These are phyloP conservation scores for Lycium barbarum DNA, from an alignment of 257 asterid genomes.

Conservation along the genomic window DNA sequence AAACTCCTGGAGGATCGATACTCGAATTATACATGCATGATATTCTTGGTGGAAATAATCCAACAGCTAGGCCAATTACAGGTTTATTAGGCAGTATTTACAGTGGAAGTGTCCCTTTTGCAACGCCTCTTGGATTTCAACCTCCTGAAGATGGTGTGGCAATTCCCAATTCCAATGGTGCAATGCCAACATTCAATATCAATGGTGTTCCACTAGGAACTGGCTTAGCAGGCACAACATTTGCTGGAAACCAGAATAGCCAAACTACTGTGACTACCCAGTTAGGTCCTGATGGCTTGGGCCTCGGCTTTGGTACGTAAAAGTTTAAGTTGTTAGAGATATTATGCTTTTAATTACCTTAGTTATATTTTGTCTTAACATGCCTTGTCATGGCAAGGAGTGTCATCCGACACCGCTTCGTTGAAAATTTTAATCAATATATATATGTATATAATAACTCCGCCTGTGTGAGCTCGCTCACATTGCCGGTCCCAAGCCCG, in stretches of 20 bases:
- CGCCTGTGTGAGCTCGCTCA: too few species aligned
- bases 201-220: conserved; percentile 83
- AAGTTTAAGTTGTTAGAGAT: neutral
- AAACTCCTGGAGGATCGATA: conserved; percentile 40
- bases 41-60: conserved; percentile 86
- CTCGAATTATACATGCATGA: conserved; percentile 88
- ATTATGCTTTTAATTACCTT: neutral
- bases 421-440: too few species aligned
- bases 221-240: conserved; percentile 69
- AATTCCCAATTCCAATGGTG: conserved; percentile 87
- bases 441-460: too few species aligned
- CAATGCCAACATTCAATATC: conserved; percentile 63
- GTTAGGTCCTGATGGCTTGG: conserved; percentile 56
- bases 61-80: conserved; percentile 83
- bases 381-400: neutral
- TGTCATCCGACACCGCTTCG: too few species aligned
- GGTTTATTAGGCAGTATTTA: conserved; percentile 83
- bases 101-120: conserved; percentile 93
- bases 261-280: conserved; percentile 33
- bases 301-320: conserved; percentile 54
- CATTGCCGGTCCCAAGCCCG: too few species aligned
- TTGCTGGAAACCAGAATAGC: conserved; percentile 44
- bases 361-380: neutral
- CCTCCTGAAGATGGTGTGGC: conserved; percentile 66
- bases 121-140: conserved; percentile 75